Evolutionary conservation across 2,329 filamentous ascomycete genomes (phyloP).

Genomic region (Alternaria longipes): DNA sequence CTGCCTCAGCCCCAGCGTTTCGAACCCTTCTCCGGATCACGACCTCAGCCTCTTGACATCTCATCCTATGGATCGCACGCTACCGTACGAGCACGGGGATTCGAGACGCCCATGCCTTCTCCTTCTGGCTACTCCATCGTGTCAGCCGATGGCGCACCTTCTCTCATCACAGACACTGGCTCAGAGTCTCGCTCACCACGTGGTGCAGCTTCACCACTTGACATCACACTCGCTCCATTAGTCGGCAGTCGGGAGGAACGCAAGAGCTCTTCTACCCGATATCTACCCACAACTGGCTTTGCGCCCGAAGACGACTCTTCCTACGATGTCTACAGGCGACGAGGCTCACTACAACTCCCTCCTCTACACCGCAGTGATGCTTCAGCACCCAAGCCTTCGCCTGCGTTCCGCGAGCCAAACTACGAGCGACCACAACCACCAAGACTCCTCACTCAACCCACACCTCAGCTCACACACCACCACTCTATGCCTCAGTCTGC

Average conservation of each 20-base stretch:
- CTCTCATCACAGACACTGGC: conserved; percentile 73
- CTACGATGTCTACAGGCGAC: conserved; percentile 40
- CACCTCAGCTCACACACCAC: conserved; percentile 42
- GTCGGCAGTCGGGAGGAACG: conserved; percentile 50
- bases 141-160: conserved; percentile 71
- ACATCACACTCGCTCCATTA: conserved; percentile 52
- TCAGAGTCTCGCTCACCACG: conserved; percentile 59
- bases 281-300: conserved; percentile 51
- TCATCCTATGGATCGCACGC: conserved; percentile 33
- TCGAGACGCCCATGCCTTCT: conserved; percentile 69
- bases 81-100: conserved; percentile 39
- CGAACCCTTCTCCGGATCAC: conserved; percentile 43
- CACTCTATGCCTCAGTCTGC: conserved; percentile 43
- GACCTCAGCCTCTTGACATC: conserved; percentile 47
- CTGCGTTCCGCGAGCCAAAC: conserved; percentile 37
- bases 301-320: conserved; percentile 47
- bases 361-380: conserved; percentile 38
- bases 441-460: conserved; percentile 46
- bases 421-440: conserved; percentile 40
- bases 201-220: conserved; percentile 57
- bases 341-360: conserved; percentile 47
- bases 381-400: conserved; percentile 15
- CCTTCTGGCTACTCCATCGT: conserved; percentile 69
- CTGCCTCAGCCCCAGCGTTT: conserved; percentile 46
- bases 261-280: conserved; percentile 48